phyloP scores from a whole-genome alignment of 2,329 filamentous ascomycete genomes.

The Fusarium guadeloupense region DNA sequence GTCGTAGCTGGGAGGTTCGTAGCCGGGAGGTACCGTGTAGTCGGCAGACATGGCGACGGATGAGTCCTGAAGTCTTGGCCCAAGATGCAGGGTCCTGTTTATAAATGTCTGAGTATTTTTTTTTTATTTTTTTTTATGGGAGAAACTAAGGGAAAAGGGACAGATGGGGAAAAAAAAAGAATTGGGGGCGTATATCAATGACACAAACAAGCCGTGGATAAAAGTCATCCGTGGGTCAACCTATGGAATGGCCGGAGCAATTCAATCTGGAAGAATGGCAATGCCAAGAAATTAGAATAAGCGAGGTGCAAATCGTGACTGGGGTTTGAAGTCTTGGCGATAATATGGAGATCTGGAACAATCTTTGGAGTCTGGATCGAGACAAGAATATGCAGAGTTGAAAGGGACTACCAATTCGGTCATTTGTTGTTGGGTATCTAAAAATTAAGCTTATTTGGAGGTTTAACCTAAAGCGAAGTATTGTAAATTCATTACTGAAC shows the following conservation, averaged over 20 bases:
- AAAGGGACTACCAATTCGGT: no score
- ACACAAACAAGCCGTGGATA: background rate
- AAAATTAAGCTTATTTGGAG: no score
- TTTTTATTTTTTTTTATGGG: no score
- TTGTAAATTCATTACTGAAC: no score
- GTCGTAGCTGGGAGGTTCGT: slow-evolving; percentile 20
- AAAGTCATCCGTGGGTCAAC: background rate
- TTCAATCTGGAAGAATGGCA: background rate
- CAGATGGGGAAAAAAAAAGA: background rate
- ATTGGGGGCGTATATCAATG: background rate
- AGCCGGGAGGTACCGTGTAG: background rate
- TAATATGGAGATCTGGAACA: background rate
- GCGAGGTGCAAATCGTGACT: slow-evolving; percentile 15
- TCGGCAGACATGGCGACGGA: slow-evolving; percentile 6
- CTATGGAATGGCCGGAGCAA: background rate
- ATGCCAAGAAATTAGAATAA: slow-evolving; percentile 17
- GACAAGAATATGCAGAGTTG: no score
- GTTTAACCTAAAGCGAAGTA: no score
- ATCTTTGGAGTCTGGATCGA: no score
- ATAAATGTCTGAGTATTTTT: background rate
- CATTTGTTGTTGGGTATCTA: no score
- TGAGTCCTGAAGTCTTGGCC: slow-evolving; percentile 1
- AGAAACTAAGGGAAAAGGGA: no score
- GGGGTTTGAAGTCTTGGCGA: slow-evolving; percentile 8
- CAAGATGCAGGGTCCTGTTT: background rate